Base-by-base conservation (phyloP, 83 land plant species). In the Larix sibirica region DNA sequence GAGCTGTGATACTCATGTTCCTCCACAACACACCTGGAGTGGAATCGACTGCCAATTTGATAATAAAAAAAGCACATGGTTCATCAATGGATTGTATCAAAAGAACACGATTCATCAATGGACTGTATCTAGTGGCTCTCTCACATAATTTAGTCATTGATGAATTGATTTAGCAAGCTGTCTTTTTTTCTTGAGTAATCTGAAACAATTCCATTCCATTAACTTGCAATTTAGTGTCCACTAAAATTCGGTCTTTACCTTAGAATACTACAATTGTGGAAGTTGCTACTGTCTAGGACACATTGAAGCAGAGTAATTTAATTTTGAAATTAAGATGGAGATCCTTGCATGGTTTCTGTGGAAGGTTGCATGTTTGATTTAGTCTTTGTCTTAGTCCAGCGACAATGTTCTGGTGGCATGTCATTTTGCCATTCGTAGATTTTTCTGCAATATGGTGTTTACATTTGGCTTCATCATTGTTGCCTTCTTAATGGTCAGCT, bases 1-100 rank as follows among this genome's bases (percentile, higher is more conserved):
- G 99, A 95, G 94, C 86, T 98, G 99, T 58, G 99, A 97, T 85
- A 97, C 99, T 28, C 95, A 97, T 87, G 98, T 92, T 79, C 99
- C 98, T 31, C 91, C 90, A 50, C 91, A 92, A 84, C 98, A 97
- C 83, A 97, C 98, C 69, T 97, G 98, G 99, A 92, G 89, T 87
- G 99, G 99, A 79, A 88, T 90, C 31, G 91, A 92, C 64, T 97
- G 98, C 71, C 89, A 88, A 9, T 91, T 86, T 82, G 88, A 94
- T 81, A 59, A 60, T 38, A 75, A 78, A 13, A 73, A 33, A 47
- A 71, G 80, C 63, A 82, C 86, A 67, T 94, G 98, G 98, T 87
- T 90, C 79, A 94, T 97, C 61, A 94, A 92, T 89, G 94, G 98
- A 79, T 85, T 97, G 98, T 97, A 95, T 28, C 28, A 28, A 28